Conservation (phyloP, 2,329 filamentous ascomycete genomes). For the Bimuria novae-zelandiae region DNA sequence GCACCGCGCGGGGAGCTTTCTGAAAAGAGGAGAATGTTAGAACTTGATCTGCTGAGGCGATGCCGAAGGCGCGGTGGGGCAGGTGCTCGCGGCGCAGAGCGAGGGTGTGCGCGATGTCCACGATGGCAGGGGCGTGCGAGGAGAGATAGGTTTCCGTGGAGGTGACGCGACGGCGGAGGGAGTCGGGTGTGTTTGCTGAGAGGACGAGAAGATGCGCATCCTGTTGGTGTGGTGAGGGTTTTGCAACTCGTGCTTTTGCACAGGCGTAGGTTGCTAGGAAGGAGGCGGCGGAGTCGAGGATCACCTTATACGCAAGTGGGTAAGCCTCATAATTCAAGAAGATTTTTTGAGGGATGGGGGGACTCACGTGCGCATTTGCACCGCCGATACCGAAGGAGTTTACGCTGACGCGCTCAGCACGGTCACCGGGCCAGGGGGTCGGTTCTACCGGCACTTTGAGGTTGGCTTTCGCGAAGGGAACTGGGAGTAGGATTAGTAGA, state of each 20-base stretch:
- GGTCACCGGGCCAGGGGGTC: constrained; percentile 11
- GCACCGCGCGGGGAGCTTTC: not conserved
- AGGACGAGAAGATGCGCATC: not conserved
- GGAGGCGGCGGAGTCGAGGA: not conserved
- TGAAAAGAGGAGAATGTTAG: not conserved
- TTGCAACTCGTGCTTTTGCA: not conserved
- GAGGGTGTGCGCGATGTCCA: constrained; percentile 23
- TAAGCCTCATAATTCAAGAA: not conserved
- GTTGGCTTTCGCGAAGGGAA: constrained; percentile 17
- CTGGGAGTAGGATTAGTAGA: not conserved
- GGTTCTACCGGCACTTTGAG: constrained; percentile 17
- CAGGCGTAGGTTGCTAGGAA: not conserved
- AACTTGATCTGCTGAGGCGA: not conserved
- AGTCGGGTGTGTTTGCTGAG: constrained; percentile 21
- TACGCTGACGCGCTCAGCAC: not conserved
- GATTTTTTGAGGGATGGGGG: constrained; percentile 17
- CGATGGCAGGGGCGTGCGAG: not conserved
- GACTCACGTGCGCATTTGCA: constrained; percentile 13
- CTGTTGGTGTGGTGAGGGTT: not conserved
- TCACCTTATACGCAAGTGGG: not conserved
- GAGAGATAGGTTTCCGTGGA: not conserved
- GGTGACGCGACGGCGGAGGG: constrained; percentile 9
- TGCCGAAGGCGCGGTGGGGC: constrained; percentile 13
- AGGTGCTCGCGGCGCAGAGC: constrained; percentile 17
- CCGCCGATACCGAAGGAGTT: constrained; percentile 15